Conservation (phyloP, 1,284 basidiomycete genomes). For the Fomitiporia mediterranea region DNA sequence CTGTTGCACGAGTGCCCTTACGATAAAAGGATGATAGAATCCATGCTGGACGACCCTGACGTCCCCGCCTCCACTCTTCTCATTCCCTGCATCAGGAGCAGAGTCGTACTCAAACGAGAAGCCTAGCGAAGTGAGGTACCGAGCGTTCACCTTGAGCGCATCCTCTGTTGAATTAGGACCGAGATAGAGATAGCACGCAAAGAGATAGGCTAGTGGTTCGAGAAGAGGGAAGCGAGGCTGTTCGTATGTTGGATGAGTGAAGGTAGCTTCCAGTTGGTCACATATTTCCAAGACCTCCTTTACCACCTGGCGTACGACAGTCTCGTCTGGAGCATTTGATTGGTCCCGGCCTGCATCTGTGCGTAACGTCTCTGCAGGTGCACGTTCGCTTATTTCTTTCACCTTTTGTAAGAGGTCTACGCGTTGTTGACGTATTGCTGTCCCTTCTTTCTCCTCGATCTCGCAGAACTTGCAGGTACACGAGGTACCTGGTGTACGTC, state of each 20-base stretch:
- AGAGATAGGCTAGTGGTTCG: slow-evolving; percentile 18
- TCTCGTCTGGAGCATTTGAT: slow-evolving; percentile 6
- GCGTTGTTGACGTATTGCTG: slow-evolving; percentile 7
- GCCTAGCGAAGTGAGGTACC: slow-evolving; percentile 14
- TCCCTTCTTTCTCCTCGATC: slow-evolving; percentile 18
- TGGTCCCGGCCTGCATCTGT: slow-evolving; percentile 15
- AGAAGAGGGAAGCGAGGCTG: slow-evolving; percentile 19
- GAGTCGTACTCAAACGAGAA: slow-evolving; percentile 16
- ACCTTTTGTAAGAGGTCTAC: slow-evolving; percentile 16
- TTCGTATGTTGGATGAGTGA: slow-evolving; percentile 2
- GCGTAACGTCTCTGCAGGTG: slow-evolving; percentile 12
- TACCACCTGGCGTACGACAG: slow-evolving; percentile 12
- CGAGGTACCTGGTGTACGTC: neutral
- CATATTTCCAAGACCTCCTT: slow-evolving; percentile 5
- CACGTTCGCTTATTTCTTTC: slow-evolving; percentile 13
- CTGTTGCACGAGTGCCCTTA: slow-evolving; percentile 19
- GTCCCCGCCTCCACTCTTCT: slow-evolving; percentile 15
- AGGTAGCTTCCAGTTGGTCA: slow-evolving; percentile 17
- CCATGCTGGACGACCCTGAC: slow-evolving; percentile 14
- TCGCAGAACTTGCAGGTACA: slow-evolving; percentile 15
- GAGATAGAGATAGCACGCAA: slow-evolving; percentile 19
- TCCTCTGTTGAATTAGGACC: slow-evolving; percentile 14
- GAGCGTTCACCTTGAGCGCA: slow-evolving; percentile 12
- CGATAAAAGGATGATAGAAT: slow-evolving; percentile 16
- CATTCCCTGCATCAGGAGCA: neutral